Percentiles rank a stretch among this genome's conserved stretches.
phyloP scores from a whole-genome alignment of 768 basidiomycete species.

The Suillus subluteus region DNA sequence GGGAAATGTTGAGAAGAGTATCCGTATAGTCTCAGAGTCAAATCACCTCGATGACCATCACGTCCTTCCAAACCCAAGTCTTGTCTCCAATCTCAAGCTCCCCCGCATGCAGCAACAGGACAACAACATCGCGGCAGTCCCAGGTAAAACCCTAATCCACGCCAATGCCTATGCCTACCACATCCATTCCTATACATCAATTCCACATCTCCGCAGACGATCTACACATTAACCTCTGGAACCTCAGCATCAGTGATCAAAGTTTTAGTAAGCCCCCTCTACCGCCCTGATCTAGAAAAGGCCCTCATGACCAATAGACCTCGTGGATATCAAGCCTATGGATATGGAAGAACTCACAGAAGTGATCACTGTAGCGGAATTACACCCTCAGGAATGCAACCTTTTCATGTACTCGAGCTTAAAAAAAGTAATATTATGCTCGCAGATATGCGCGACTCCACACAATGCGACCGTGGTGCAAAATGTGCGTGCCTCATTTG shows the following conservation, averaged over 20 bases:
- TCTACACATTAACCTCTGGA: conserved; percentile 97
- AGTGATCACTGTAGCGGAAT: conserved; percentile 98
- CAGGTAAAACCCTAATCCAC: conserved; percentile 97
- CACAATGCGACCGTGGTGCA: conserved; percentile 92
- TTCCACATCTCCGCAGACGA: conserved; percentile 99
- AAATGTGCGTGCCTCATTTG: conserved; percentile 69
- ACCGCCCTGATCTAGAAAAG: neutral
- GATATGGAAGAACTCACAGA: conserved; percentile 99
- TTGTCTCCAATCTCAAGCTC: conserved; percentile 68
- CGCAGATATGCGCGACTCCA: conserved; percentile 98
- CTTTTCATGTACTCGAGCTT: conserved; percentile 99
- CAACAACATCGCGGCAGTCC: conserved; percentile 97
- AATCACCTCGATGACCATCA: conserved; percentile 87
- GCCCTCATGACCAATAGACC: conserved; percentile 59
- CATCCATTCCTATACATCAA: conserved; percentile 99
- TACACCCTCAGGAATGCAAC: conserved; percentile 97
- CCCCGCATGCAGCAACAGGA: conserved; percentile 95
- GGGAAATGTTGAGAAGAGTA: conserved; percentile 98
- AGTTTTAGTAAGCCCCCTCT: conserved; percentile 84
- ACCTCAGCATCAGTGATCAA: conserved; percentile 96
- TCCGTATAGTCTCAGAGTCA: conserved; percentile 95
- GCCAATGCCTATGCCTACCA: conserved; percentile 99
- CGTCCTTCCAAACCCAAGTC: conserved; percentile 62
- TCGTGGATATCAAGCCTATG: conserved; percentile 99
- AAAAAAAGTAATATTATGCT: conserved; percentile 99